Percentiles rank a stretch among this genome's conserved stretches.
Evolutionary conservation across 2,329 filamentous ascomycete species (phyloP).

Genomic region (Ascochyta fabae): DNA sequence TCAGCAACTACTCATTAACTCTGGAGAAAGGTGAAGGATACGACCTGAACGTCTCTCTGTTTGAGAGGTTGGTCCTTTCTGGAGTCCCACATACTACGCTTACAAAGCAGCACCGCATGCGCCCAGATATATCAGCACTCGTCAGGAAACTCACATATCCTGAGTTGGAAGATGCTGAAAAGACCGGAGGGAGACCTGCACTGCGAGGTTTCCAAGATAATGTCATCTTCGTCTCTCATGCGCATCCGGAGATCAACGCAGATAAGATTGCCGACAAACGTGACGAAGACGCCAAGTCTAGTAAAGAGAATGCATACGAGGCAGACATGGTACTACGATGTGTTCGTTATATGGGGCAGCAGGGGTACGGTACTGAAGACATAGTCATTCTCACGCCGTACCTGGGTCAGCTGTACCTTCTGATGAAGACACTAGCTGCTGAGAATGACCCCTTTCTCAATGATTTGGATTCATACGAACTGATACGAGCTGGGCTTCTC

Average conservation of each 20-base stretch:
- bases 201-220: constrained; percentile 65
- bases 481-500: constrained; percentile 69
- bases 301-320: constrained; percentile 70
- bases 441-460: constrained; percentile 71
- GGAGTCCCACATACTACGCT: constrained; percentile 63
- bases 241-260: constrained; percentile 58
- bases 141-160: constrained; percentile 67
- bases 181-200: constrained; percentile 55
- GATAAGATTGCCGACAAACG: constrained; percentile 55
- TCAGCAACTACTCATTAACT: constrained; percentile 65
- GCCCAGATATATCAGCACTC: constrained; percentile 69
- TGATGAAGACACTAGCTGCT: constrained; percentile 60
- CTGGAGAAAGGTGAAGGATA: constrained; percentile 70
- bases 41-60: constrained; percentile 71
- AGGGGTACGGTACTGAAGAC: constrained; percentile 70
- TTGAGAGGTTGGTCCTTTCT: constrained; percentile 69
- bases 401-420: constrained; percentile 68
- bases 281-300: constrained; percentile 59
- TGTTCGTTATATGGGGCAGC: constrained; percentile 72
- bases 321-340: constrained; percentile 69
- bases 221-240: constrained; percentile 72
- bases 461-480: constrained; percentile 70
- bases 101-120: constrained; percentile 70
- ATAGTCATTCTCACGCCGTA: constrained; percentile 77
- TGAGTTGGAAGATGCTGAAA: constrained; percentile 61